Evolutionary conservation across 2,329 filamentous ascomycete species (phyloP), one percentile per base, ranked within the genome.

Genomic region (Cladosporium phlei): DNA sequence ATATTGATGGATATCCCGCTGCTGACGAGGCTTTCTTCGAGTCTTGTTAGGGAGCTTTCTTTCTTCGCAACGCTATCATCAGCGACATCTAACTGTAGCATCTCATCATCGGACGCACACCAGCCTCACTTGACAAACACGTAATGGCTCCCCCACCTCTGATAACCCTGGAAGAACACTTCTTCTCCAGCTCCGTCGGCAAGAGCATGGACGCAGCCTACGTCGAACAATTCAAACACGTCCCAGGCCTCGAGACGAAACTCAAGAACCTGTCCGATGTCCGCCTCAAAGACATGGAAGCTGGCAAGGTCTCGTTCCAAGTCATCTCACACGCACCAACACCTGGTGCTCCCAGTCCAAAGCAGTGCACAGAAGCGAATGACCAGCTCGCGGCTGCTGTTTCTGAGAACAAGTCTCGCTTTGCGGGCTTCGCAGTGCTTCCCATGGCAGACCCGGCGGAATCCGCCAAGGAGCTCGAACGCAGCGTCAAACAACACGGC

Each of bases 151-250:
- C 60, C 28, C 62, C 62, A 16, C 54, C 45, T 29, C 17, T 64
- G 9, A 66, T 66, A 38, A 61, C 63, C 2, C 61, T 66, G 19
- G 63, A 66, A 45, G 63, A 66, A 51, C 63, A 66, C 49, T 66
- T 64, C 53, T 55, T 65, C 48, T 61, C 61, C 12, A 50, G 55
- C n/a, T 60, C 59, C 2, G 52, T 64, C n/a, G 52, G 61, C 38
- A 54, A 62, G 47, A 58, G 55, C 14, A 57, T 60, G 43, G 50
- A 60, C 27, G 54, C 57, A 16, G 54, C 53, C 17, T 61, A 59
- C 27, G 50, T 53, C 17, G 61, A 63, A 43, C 61, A 64, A 30
- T 61, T 63, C 56, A 62, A 61, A 34, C 54, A 57, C 30, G 58
- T 64, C 19, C 59, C 60, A 16, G 52, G 52, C 10, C 54, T 59